Conservation (phyloP, 2,329 filamentous ascomycete species). For the Fusarium tjaetaba region DNA sequence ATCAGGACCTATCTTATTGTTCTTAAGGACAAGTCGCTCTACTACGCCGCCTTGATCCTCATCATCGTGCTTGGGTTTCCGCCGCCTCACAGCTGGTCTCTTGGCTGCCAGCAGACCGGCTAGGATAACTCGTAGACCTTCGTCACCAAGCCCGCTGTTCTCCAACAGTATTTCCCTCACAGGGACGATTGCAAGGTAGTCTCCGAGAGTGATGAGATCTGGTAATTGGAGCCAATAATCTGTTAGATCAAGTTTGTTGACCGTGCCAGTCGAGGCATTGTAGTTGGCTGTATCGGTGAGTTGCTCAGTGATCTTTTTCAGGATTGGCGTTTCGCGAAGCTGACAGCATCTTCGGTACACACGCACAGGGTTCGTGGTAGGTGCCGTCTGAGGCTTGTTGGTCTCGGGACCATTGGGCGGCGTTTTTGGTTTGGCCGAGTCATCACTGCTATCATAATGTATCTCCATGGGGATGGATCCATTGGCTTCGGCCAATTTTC, state of each 20-base stretch:
- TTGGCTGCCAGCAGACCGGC: constrained; percentile 86
- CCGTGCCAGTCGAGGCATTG: constrained; percentile 74
- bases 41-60: constrained; percentile 75
- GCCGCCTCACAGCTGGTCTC: constrained; percentile 66
- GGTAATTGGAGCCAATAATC: constrained; percentile 84
- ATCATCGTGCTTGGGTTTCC: constrained; percentile 55
- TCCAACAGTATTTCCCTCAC: constrained; percentile 87
- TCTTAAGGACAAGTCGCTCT: constrained; percentile 87
- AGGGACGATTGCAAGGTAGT: constrained; percentile 93
- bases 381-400: constrained; percentile 54
- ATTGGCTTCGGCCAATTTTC: constrained; percentile 86
- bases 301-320: constrained; percentile 92
- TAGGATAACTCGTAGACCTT: constrained; percentile 85
- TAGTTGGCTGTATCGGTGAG: constrained; percentile 77
- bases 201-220: constrained; percentile 87
- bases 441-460: constrained; percentile 74
- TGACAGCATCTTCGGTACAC: constrained; percentile 97
- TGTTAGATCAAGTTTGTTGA: constrained; percentile 84
- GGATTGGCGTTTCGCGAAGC: constrained; percentile 87
- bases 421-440: constrained; percentile 49
- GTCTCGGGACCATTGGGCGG: constrained; percentile 24
- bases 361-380: constrained; percentile 89
- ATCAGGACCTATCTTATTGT: constrained; percentile 87
- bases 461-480: constrained; percentile 88
- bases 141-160: constrained; percentile 86